Base-by-base conservation (phyloP, 257 asterid genomes). In the Salvia rosmarinus region DNA sequence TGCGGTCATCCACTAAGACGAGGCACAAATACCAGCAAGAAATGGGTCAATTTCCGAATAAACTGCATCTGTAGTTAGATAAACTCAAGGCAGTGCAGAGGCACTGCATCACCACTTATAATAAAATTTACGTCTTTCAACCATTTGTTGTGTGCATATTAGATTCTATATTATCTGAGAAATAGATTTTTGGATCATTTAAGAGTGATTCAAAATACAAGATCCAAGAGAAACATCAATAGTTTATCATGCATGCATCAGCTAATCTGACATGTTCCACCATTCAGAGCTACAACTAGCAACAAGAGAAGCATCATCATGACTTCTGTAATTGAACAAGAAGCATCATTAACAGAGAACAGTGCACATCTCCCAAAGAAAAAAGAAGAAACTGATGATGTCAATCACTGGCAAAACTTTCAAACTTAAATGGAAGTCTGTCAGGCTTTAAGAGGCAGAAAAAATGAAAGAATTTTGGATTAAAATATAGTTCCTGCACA, bases 1-100 rank as follows among this genome's bases (percentile, higher is more conserved):
- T 95, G 98, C 99, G 98, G 98, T 95, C 99, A 95, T 95, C 98
- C 99, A 95, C 99, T 95, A 95, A 91, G 91, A 83, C 83, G 95
- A 89, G 80, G 95, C 88, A 94, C 91, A 89, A 89, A 86, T 91
- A 91, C 90, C 96, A 95, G 90, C 90, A 91, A 86, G 90, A 91
- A 91, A 89, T 81, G 86, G 92, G 96, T 95, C 95, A 95, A 91
- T 91, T 77, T 83, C 93, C 90, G 88, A 89, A 86, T 81, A 89
- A 85, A 87, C 96, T 89, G 96, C 96, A 91, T 85, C 89, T 84
- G 99, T 85, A 71, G 88, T 95, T 86, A 89, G 95, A 84, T 80
- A 86, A 90, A 89, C 85, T 82, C 84, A 85, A 82, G 79, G 82
- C 96, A 84, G 94, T 87, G 98, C 91, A 77, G 70, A 77, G 43